A percentile compares a stretch with the other conserved stretches of the same genome.
phyloP scores from a whole-genome alignment of 345 rosid species.

The Eucalyptus curtisii region DNA sequence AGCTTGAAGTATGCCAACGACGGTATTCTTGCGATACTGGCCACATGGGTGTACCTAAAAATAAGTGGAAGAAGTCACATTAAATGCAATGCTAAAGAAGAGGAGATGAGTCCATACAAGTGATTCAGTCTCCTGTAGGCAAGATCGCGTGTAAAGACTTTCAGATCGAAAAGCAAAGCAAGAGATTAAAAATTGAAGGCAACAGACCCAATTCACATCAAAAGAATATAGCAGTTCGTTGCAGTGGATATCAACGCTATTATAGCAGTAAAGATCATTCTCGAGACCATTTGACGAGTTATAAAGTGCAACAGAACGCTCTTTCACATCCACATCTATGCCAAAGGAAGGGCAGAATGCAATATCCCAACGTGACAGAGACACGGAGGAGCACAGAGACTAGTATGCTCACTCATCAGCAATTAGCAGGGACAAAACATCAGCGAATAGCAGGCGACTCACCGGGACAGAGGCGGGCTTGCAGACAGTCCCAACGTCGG shows the following conservation, averaged over 20 bases:
- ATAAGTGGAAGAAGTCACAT: neutral
- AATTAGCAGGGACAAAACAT: neutral
- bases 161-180: neutral
- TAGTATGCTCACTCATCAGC: neutral
- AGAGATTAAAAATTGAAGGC: neutral
- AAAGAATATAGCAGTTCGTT: neutral
- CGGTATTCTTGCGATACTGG: constrained; percentile 91
- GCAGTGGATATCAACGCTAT: neutral
- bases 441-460: constrained; percentile 11
- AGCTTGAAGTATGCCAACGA: constrained; percentile 93
- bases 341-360: neutral
- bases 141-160: neutral
- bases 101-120: neutral
- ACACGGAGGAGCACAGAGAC: neutral
- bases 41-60: constrained; percentile 96
- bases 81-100: neutral
- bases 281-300: neutral
- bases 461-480: constrained; percentile 90
- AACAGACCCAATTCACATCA: neutral
- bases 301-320: neutral
- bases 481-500: constrained; percentile 69
- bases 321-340: neutral
- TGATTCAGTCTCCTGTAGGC: neutral
- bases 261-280: neutral
- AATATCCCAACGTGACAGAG: neutral